Base-by-base conservation (phyloP, 371 early-diverging fungal species). In the Rhizopus stolonifer region DNA sequence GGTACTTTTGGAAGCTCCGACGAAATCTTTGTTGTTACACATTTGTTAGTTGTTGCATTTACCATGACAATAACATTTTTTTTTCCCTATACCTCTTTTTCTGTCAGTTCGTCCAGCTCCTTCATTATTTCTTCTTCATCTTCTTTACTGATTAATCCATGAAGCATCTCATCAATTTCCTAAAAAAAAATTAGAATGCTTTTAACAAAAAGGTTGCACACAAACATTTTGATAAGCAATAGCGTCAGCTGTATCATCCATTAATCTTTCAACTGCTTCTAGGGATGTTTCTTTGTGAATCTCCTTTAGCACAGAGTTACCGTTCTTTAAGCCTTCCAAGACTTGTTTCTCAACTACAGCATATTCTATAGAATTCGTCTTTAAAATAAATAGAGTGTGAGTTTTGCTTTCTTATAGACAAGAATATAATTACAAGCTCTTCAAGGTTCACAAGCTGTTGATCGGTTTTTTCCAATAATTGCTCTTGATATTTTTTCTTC, bases 161-260 rank as follows among this genome's bases (percentile, higher is more conserved):
- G 76, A 29, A 96, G 62, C 21, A 90, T 46, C 40, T 92, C 89
- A 25, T 88, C 88, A 38, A 96, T 85, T 77, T 95, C 88, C 86
- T 89, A 53, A 23, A 31, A 31, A 14, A 18, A 15, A 13, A 26
- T 80, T 10, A 67, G 25, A 1, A 29, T 22, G 5, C 2, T 40
- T 25, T 19, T 22, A 3, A 19, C 22, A 17, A 34, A 42, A 36
- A 22, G 6, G 0, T 25, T 14, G 4, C 10, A 7, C 7, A 10
- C 25, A 58, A 70, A 79, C 93, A 54, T 92, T 89, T 64, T 98
- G 98, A 63, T 96, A 96, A 0, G 90, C 94, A 64, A 96, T 90
- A 3, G 92, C 95, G 34, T 96, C 98, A 0, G 90, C 92, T 0
- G 97, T 96, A 52, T 98, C 96, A 45, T 94, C 93, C 88, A 96